Conservation (phyloP, 2,329 filamentous ascomycete species). For the Aspergillus thermomutatus region DNA sequence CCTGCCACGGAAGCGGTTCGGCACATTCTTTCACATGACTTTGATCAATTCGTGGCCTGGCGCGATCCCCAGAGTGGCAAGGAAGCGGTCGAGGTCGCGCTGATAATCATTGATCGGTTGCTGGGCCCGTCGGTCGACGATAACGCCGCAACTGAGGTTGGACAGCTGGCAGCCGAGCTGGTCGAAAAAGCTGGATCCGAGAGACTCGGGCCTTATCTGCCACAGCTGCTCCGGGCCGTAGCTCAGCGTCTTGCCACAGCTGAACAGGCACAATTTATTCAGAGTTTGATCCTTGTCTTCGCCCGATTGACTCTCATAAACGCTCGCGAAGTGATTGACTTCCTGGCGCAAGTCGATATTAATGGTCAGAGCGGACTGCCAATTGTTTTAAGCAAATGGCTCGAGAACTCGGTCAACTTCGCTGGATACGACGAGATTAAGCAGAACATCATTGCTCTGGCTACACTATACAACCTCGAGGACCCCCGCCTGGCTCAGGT, state of each 20-base stretch:
- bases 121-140: constrained; percentile 83
- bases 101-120: constrained; percentile 89
- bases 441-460: constrained; percentile 91
- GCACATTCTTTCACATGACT: constrained; percentile 84
- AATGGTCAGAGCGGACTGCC: constrained; percentile 73
- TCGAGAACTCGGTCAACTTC: constrained; percentile 95
- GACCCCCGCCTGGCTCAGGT: constrained; percentile 76
- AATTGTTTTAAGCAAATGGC: constrained; percentile 89
- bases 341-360: constrained; percentile 80
- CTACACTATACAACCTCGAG: constrained; percentile 83
- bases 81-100: constrained; percentile 79
- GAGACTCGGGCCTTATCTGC: constrained; percentile 82
- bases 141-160: constrained; percentile 91
- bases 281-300: constrained; percentile 93
- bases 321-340: constrained; percentile 85
- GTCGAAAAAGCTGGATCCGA: constrained; percentile 95
- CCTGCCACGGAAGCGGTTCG: constrained; percentile 83
- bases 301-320: constrained; percentile 82
- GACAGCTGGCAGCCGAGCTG: constrained; percentile 86
- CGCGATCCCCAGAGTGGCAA: constrained; percentile 72
- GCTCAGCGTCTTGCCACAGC: constrained; percentile 80
- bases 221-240: constrained; percentile 83
- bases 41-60: constrained; percentile 85
- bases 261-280: constrained; percentile 83
- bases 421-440: constrained; percentile 97